These are phyloP conservation scores for Wickerhamiella spandovensis DNA, from an alignment of 805 yeast genomes.

Conservation along the genomic window DNA sequence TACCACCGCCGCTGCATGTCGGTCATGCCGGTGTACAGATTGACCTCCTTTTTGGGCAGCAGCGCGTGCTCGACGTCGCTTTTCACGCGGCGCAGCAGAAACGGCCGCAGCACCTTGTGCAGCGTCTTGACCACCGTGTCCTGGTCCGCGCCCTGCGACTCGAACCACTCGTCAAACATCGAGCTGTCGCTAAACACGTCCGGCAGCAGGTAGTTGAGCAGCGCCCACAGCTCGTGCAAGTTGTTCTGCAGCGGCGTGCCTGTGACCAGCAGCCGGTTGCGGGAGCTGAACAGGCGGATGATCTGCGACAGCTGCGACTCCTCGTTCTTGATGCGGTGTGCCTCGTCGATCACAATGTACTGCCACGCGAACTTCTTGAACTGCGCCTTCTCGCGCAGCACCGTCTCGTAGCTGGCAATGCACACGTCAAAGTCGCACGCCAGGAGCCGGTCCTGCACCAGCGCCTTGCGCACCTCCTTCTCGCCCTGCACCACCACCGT, in stretches of 20 bases:
- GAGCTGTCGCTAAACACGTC: slow-evolving; percentile 90
- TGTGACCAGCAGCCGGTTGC: slow-evolving; percentile 73
- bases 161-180: slow-evolving; percentile 88
- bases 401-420: slow-evolving; percentile 87
- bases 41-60: slow-evolving; percentile 80
- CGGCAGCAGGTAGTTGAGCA: slow-evolving; percentile 77
- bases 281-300: slow-evolving; percentile 74
- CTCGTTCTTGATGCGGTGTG: slow-evolving; percentile 92
- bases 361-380: slow-evolving; percentile 84
- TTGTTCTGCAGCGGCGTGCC: slow-evolving; percentile 96
- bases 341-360: slow-evolving; percentile 88
- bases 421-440: slow-evolving; percentile 78
- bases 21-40: slow-evolving; percentile 86
- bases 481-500: slow-evolving; percentile 79
- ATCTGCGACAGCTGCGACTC: slow-evolving; percentile 86
- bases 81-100: slow-evolving; percentile 76
- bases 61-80: slow-evolving; percentile 86
- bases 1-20: slow-evolving; percentile 94
- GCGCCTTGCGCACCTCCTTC: slow-evolving; percentile 58
- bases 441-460: slow-evolving; percentile 47
- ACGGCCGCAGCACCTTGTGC: slow-evolving; percentile 80
- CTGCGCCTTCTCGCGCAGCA: slow-evolving; percentile 71
- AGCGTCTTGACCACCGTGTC: slow-evolving; percentile 78
- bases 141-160: slow-evolving; percentile 39
- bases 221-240: slow-evolving; percentile 91